Conservation (phyloP, 2,329 filamentous ascomycete genomes). For the Diaporthe destruens region DNA sequence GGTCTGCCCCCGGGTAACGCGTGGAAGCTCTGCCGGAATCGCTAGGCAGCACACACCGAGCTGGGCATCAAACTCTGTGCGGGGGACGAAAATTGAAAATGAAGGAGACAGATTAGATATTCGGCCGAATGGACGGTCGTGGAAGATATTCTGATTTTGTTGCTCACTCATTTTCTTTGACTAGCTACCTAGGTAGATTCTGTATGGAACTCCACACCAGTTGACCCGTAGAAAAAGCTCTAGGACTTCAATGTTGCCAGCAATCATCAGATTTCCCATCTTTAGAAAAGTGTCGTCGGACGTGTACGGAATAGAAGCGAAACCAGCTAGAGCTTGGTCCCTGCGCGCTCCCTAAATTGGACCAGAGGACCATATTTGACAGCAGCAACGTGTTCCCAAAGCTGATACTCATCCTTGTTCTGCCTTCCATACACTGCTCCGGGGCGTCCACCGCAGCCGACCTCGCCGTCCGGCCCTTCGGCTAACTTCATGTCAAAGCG, state of each 20-base stretch:
- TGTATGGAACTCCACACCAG: not conserved
- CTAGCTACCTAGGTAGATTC: not conserved
- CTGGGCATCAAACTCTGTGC: not conserved
- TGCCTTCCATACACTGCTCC: conserved; percentile 3
- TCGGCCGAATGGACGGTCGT: no score
- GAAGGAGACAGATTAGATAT: no score
- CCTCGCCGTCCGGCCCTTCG: conserved; percentile 8
- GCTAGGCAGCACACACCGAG: not conserved
- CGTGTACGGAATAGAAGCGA: no score
- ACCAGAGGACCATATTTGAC: not conserved
- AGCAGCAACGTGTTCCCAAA: conserved; percentile 21
- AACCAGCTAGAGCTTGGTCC: no score
- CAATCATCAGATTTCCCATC: not conserved
- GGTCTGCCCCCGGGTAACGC: no score
- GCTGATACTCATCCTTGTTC: conserved; percentile 12
- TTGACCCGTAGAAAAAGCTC: no score
- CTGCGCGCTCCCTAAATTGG: not conserved
- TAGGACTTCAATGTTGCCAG: not conserved
- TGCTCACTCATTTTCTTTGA: not conserved
- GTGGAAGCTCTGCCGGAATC: not conserved
- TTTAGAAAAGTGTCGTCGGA: no score
- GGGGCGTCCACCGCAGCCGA: not conserved
- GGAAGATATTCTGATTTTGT: no score
- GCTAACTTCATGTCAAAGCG: conserved; percentile 14
- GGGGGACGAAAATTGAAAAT: no score